Evolutionary conservation across 2,329 filamentous ascomycete species (phyloP).

Genomic region (Penicillium glabrum): DNA sequence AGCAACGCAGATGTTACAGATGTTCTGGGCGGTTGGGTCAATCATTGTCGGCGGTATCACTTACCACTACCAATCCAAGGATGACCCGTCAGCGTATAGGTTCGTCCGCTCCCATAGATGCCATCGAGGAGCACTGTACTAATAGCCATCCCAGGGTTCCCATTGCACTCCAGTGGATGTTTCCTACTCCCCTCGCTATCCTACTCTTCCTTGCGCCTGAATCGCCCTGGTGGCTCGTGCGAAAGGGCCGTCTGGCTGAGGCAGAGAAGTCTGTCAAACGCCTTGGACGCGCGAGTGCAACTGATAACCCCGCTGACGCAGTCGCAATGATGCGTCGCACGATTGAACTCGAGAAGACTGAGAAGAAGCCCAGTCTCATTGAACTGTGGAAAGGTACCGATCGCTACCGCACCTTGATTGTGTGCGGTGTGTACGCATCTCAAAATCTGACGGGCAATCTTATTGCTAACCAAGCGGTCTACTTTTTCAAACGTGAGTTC

Average conservation of each 20-base stretch:
- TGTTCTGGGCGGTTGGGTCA: constrained; percentile 64
- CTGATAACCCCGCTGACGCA: constrained; percentile 41
- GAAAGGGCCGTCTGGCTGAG: constrained; percentile 46
- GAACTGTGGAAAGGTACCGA: constrained; percentile 60
- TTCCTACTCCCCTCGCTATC: constrained; percentile 56
- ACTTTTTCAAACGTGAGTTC: constrained; percentile 53
- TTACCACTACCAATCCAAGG: constrained; percentile 50
- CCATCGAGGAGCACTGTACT: too few relatives aligned
- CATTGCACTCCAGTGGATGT: constrained; percentile 60
- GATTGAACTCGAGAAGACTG: constrained; percentile 54
- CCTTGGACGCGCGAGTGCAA: constrained; percentile 45
- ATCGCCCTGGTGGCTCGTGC: constrained; percentile 57
- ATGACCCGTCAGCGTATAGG: too few relatives aligned
- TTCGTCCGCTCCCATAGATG: too few relatives aligned
- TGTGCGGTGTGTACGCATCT: constrained; percentile 58
- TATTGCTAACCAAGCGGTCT: constrained; percentile 62
- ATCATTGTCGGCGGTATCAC: constrained; percentile 62
- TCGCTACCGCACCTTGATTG: constrained; percentile 54
- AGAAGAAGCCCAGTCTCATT: constrained; percentile 49
- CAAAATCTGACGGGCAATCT: constrained; percentile 63
- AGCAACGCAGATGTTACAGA: constrained; percentile 63
- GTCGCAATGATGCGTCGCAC: constrained; percentile 62
- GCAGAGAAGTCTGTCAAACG: constrained; percentile 51
- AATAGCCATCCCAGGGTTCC: constrained; percentile 42
- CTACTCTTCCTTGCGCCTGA: constrained; percentile 52